A percentile compares a stretch with the other conserved stretches of the same genome.
These are phyloP conservation scores for Fusarium tanahbumbuense DNA, from an alignment of 2,329 filamentous ascomycete genomes.

Conservation along the genomic window DNA sequence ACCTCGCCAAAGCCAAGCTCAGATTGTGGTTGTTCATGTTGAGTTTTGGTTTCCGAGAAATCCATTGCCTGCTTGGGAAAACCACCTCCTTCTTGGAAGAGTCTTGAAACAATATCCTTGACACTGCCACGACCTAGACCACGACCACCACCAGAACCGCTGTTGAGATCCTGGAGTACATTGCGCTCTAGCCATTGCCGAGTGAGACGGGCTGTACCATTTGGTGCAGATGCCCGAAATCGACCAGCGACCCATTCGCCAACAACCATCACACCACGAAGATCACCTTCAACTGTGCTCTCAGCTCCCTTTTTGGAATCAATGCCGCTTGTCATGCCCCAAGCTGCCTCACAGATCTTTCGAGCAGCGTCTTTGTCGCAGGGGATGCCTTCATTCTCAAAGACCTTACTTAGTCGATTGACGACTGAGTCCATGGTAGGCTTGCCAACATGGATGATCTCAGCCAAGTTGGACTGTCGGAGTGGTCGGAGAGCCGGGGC, in stretches of 20 bases:
- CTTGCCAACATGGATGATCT: constrained; percentile 91
- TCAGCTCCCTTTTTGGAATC: constrained; percentile 76
- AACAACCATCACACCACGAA: constrained; percentile 86
- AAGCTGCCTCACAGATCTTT: constrained; percentile 83
- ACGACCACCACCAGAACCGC: constrained; percentile 77
- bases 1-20: constrained; percentile 79
- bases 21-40: constrained; percentile 65
- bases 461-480: constrained; percentile 84
- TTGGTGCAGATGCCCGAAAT: constrained; percentile 63
- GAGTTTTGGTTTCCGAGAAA: constrained; percentile 55
- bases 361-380: constrained; percentile 91
- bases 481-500: constrained; percentile 88
- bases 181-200: constrained; percentile 82
- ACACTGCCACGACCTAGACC: constrained; percentile 77
- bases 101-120: constrained; percentile 80
- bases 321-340: constrained; percentile 80
- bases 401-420: constrained; percentile 81
- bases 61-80: constrained; percentile 71
- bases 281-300: constrained; percentile 75
- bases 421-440: constrained; percentile 89
- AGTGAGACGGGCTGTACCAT: constrained; percentile 65
- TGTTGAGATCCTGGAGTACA: constrained; percentile 73
- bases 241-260: constrained; percentile 87
- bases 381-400: constrained; percentile 87
- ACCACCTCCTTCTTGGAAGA: constrained; percentile 83